Base-by-base conservation (phyloP, 139 green algal species). In the Spirogloea muscicola region DNA sequence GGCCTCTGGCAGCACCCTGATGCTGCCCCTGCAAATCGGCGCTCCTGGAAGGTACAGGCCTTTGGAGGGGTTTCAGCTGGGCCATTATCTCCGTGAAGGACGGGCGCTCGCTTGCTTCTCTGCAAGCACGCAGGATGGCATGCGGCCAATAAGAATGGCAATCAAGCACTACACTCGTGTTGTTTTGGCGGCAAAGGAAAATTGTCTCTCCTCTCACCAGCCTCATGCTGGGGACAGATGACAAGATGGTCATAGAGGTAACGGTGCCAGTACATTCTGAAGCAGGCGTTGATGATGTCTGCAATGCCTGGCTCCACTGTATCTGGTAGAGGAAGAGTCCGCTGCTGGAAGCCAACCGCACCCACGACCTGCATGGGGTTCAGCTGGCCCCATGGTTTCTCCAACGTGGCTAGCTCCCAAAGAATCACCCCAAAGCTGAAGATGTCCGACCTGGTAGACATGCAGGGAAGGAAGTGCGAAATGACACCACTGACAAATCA, bases 381-480 rank as follows among this genome's bases (percentile, higher is more conserved):
- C 27, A 91, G 81, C 29, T 88, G 86, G 0, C 78, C 39, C 94
- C 94, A 98, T 0, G 94, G 94, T 79, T 94, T 84, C 48, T 86
- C 39, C 6, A 86, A 68, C 0, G 90, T 96, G 0, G 90, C 77
- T 49, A 97, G 73, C 84, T 97, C 93, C 84, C 92, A 97, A n/a
- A 97, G 72, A 9, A 97, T 88, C 0, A 97, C 88, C 7, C 90
- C 91, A 72, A 87, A 94, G 58, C 65, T 85, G 70, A 89, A 96
- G 5, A 94, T 84, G 63, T 96, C 92, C 46, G 72, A 83, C 33
- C 64, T 73, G 64, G 10, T n/a, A n/a, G n/a, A n/a, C n/a, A n/a
- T n/a, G n/a, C n/a, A n/a, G n/a, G n/a, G n/a, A n/a, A n/a, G n/a
- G n/a, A n/a, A n/a, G n/a, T n/a, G n/a, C n/a, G n/a, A n/a, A n/a